Percentiles rank a stretch among this genome's conserved stretches.
phyloP scores from a whole-genome alignment of 2,329 filamentous ascomycete species.

The Pseudocercospora crystallina region DNA sequence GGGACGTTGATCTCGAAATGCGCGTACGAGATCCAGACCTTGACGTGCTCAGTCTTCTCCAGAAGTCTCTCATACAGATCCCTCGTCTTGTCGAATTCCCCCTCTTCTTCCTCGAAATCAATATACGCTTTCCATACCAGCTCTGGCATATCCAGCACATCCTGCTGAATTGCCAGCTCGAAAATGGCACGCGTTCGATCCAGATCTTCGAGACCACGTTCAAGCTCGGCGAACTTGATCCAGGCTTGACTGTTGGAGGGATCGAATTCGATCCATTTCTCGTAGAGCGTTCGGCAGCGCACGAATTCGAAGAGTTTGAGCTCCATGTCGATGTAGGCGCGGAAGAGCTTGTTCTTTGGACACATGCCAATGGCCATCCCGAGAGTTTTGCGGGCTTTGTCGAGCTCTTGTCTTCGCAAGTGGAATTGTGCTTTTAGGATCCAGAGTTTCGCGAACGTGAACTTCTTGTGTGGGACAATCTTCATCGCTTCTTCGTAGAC shows the following conservation, averaged over 20 bases:
- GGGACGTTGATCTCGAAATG: constrained; percentile 96
- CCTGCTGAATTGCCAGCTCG: constrained; percentile 81
- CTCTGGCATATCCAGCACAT: constrained; percentile 92
- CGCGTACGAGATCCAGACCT: constrained; percentile 99
- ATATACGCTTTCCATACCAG: constrained; percentile 98
- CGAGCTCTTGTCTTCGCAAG: constrained; percentile 79
- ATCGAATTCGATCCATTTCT: constrained; percentile 93
- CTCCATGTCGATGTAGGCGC: constrained; percentile 89
- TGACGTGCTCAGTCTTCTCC: constrained; percentile 95
- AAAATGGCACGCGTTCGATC: constrained; percentile 88
- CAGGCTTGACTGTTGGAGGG: constrained; percentile 86
- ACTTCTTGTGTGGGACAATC: constrained; percentile 90
- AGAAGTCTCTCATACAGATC: constrained; percentile 85
- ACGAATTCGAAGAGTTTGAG: constrained; percentile 92
- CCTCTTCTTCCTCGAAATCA: constrained; percentile 93
- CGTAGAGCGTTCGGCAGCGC: constrained; percentile 85
- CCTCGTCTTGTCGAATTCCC: constrained; percentile 75
- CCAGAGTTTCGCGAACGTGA: constrained; percentile 98
- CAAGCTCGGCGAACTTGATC: constrained; percentile 94
- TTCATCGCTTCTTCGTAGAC: constrained; percentile 88
- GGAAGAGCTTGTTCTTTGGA: constrained; percentile 93
- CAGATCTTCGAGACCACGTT: constrained; percentile 84
- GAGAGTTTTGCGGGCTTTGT: constrained; percentile 79
- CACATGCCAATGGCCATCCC: constrained; percentile 90
- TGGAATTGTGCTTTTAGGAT: constrained; percentile 91